phyloP scores from a whole-genome alignment of 2,329 filamentous ascomycete genomes.

The Hymenoscyphus albidus region DNA sequence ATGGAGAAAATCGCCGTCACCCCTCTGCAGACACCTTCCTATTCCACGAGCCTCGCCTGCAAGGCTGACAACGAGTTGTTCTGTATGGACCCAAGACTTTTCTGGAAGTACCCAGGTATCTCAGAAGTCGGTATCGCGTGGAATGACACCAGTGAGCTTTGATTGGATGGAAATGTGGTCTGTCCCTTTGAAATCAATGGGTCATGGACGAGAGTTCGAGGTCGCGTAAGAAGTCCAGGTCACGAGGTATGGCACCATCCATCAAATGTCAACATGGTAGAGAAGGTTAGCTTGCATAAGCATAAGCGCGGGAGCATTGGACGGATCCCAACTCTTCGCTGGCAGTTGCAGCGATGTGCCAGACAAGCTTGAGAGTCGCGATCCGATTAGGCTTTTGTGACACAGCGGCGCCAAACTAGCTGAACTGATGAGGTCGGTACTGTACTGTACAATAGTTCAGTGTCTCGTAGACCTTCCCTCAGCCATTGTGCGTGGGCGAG shows the following conservation, averaged over 20 bases:
- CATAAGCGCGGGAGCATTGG: neutral
- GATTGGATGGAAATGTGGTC: neutral
- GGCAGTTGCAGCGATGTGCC: neutral
- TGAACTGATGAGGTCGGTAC: neutral
- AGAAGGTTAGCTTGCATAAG: neutral
- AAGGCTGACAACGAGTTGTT: constrained; percentile 3
- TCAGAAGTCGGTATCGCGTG: neutral
- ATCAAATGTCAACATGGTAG: neutral
- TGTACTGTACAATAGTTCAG: too few species aligned
- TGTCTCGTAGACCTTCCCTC: neutral
- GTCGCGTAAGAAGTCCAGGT: neutral
- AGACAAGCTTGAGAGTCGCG: too few species aligned
- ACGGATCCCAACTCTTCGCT: neutral
- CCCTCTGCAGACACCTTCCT: neutral
- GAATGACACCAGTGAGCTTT: neutral
- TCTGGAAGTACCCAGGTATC: neutral
- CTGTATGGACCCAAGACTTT: neutral
- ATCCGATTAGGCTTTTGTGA: neutral
- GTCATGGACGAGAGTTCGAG: neutral
- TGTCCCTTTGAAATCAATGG: neutral
- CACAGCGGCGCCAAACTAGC: neutral
- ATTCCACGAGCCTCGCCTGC: constrained; percentile 6
- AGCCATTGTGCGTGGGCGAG: neutral
- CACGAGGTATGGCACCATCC: constrained; percentile 15
- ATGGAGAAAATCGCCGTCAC: neutral